Conservation (phyloP, 805 yeast species). For the Lachancea cidri region DNA sequence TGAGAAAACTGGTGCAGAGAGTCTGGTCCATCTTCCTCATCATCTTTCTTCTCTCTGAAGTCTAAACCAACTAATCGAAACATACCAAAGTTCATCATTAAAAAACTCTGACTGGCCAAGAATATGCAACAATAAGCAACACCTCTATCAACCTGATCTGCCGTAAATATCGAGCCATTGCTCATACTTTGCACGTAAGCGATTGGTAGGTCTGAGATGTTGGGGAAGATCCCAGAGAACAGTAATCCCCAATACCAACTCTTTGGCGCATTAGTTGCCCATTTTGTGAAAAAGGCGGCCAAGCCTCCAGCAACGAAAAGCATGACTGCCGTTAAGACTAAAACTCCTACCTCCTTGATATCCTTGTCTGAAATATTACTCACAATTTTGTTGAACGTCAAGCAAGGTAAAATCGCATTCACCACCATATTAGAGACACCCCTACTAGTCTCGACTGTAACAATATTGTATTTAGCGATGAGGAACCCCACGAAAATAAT, state of each 20-base stretch:
- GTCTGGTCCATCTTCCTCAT: conserved; percentile 8
- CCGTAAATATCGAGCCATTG: conserved; percentile 49
- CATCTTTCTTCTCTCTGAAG: conserved; percentile 39
- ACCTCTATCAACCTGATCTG: conserved; percentile 57
- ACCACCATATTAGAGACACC: conserved; percentile 67
- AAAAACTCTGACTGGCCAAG: conserved; percentile 56
- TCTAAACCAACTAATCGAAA: conserved; percentile 67
- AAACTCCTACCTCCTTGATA: conserved; percentile 64
- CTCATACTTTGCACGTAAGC: conserved; percentile 76
- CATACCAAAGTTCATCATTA: conserved; percentile 73
- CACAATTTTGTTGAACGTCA: conserved; percentile 71
- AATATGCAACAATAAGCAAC: conserved; percentile 77
- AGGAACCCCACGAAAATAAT: conserved; percentile 63
- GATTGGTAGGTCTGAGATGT: conserved; percentile 78
- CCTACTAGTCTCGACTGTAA: conserved; percentile 62
- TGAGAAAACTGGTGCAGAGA: conserved; percentile 1
- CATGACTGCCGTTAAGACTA: conserved; percentile 44
- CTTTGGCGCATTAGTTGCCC: conserved; percentile 56
- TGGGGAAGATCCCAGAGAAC: conserved; percentile 71
- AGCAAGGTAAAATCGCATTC: conserved; percentile 65
- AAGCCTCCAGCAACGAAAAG: conserved; percentile 43
- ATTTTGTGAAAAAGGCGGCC: conserved; percentile 37
- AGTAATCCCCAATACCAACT: conserved; percentile 73
- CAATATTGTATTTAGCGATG: conserved; percentile 56
- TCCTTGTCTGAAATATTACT: conserved; percentile 60